Evolutionary conservation across 2,329 filamentous ascomycete genomes (phyloP).

Genomic region (Gnomoniopsis sp.): DNA sequence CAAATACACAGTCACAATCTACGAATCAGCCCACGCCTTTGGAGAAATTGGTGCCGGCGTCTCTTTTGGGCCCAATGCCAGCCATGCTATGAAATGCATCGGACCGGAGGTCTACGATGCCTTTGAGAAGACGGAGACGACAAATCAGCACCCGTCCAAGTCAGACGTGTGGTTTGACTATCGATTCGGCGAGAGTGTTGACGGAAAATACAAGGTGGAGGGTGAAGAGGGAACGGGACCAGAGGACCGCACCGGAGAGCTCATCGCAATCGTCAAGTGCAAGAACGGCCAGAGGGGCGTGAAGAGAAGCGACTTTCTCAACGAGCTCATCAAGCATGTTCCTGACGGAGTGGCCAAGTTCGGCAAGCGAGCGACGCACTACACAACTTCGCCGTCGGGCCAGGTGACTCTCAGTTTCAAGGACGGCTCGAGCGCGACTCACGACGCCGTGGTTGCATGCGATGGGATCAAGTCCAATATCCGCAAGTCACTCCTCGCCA

Average conservation of each 20-base stretch:
- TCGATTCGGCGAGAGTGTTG: slow-evolving; percentile 21
- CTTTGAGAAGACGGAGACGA: slow-evolving; percentile 27
- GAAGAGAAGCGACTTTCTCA: slow-evolving; percentile 24
- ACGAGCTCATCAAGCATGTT: slow-evolving; percentile 20
- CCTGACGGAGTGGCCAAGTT: slow-evolving; percentile 18
- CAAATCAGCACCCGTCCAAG: slow-evolving; percentile 23
- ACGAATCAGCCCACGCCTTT: slow-evolving; percentile 52
- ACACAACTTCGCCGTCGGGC: slow-evolving; percentile 3
- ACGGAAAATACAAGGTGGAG: slow-evolving; percentile 15
- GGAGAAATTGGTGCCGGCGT: slow-evolving; percentile 58
- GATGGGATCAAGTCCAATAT: slow-evolving; percentile 30
- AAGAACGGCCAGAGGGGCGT: slow-evolving; percentile 22
- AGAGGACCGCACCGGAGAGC: slow-evolving; percentile 14
- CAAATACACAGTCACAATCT: slow-evolving; percentile 36
- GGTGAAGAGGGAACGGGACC: slow-evolving; percentile 6
- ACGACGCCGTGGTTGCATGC: slow-evolving; percentile 23
- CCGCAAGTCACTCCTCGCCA: slow-evolving; percentile 48
- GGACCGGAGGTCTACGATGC: slow-evolving; percentile 23
- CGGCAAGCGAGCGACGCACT: slow-evolving; percentile 14
- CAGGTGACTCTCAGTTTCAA: slow-evolving; percentile 11
- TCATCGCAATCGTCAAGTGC: slow-evolving; percentile 14
- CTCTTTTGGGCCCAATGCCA: slow-evolving; percentile 48
- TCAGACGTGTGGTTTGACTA: slow-evolving; percentile 26
- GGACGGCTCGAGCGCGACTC: slow-evolving; percentile 17
- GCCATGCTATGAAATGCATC: slow-evolving; percentile 26